Conservation (phyloP, 352 stramenopile genomes). For the Phytopythium kandeliae region DNA sequence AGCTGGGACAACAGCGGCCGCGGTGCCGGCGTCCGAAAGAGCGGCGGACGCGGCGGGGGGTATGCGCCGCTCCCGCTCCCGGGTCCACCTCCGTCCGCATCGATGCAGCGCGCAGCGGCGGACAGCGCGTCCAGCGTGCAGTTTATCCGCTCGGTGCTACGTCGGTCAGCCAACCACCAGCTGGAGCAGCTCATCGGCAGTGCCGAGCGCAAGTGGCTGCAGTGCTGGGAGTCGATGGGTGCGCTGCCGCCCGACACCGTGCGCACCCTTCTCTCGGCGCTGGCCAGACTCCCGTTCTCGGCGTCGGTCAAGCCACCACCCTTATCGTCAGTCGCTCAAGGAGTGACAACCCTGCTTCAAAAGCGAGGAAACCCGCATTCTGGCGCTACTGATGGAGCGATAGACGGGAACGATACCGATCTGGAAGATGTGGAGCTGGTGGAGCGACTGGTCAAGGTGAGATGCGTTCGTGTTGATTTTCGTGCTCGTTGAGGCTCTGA, state of each 20-base stretch:
- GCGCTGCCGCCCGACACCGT: conserved; percentile 32
- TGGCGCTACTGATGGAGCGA: conserved; percentile 5
- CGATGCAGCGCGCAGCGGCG: conserved; percentile 19
- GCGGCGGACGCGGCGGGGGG: neutral
- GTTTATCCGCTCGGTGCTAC: conserved; percentile 40
- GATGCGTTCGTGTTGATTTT: neutral
- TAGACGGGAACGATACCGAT: conserved; percentile 35
- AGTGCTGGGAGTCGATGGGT: conserved; percentile 34
- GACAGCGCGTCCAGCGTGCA: conserved; percentile 7
- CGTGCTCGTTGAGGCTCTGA: too few species aligned
- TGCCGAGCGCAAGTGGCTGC: conserved; percentile 31
- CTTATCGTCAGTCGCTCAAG: conserved; percentile 22
- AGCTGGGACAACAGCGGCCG: neutral
- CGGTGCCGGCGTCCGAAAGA: neutral
- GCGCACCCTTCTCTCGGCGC: conserved; percentile 30
- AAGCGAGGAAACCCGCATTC: conserved; percentile 3
- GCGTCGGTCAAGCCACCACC: conserved; percentile 23
- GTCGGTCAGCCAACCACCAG: conserved; percentile 31
- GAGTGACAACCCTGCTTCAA: conserved; percentile 21
- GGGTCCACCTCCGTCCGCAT: conserved; percentile 3
- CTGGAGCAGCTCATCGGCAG: conserved; percentile 29
- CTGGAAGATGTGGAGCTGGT: conserved; percentile 36
- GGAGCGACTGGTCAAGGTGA: conserved; percentile 20
- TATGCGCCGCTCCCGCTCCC: neutral
- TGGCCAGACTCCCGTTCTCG: conserved; percentile 46